Conservation (phyloP, 805 yeast genomes). For the Nakazawaea sp. region DNA sequence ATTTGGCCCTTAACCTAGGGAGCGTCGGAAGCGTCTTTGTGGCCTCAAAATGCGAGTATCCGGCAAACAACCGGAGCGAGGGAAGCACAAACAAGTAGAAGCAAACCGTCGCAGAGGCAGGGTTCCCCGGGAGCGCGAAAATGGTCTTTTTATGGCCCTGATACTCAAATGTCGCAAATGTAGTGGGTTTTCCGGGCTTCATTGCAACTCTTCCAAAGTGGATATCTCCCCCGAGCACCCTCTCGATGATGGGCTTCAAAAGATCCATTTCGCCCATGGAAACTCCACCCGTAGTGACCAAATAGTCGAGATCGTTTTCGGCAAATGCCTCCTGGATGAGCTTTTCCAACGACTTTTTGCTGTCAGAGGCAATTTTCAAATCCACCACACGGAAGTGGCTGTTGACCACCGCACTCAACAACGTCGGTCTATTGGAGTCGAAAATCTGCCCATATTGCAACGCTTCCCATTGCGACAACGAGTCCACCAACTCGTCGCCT, state of each 20-base stretch:
- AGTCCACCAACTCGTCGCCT: constrained; percentile 42
- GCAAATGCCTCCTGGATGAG: constrained; percentile 21
- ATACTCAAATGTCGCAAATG: constrained; percentile 37
- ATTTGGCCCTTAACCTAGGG: constrained; percentile 27
- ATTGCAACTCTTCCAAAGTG: constrained; percentile 52
- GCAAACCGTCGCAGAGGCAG: constrained; percentile 47
- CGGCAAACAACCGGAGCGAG: constrained; percentile 31
- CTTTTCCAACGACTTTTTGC: constrained; percentile 19
- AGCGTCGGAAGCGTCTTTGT: constrained; percentile 16
- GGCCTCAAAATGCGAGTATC: constrained; percentile 17
- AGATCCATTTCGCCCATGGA: constrained; percentile 54
- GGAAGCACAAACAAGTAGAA: constrained; percentile 41
- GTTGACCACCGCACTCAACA: constrained; percentile 27
- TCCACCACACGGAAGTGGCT: constrained; percentile 35
- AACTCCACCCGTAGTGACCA: constrained; percentile 51
- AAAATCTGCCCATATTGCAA: constrained; percentile 36
- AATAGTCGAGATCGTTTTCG: constrained; percentile 26
- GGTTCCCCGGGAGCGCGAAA: constrained; percentile 51
- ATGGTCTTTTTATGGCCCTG: constrained; percentile 23
- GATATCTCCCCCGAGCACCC: constrained; percentile 31
- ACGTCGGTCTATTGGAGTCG: constrained; percentile 44
- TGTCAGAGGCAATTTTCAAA: constrained; percentile 44
- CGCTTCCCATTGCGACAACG: constrained; percentile 14
- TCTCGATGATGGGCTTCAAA: constrained; percentile 40
- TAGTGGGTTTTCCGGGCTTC: constrained; percentile 57